Conservation (phyloP, 352 stramenopile species). For the Hyphochytrium catenoides region DNA sequence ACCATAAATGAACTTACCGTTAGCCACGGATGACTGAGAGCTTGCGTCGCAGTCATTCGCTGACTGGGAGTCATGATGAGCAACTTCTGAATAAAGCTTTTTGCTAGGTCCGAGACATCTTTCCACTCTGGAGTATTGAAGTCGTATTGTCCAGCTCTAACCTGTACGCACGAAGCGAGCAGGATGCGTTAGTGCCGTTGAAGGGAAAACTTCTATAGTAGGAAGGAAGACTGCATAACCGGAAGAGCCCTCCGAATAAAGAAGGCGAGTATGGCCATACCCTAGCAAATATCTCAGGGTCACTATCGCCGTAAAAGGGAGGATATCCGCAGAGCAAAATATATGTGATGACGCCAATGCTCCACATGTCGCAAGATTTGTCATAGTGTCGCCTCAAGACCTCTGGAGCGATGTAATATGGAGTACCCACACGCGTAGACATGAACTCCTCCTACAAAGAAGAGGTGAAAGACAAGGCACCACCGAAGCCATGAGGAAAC, state of each 20-base stretch:
- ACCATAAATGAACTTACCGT: too few relatives aligned
- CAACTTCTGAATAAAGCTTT: conserved; percentile 80
- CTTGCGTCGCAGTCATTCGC: conserved; percentile 71
- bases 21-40: conserved; percentile 44
- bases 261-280: too few relatives aligned
- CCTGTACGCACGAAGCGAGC: too few relatives aligned
- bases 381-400: conserved; percentile 81
- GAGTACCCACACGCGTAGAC: conserved; percentile 87
- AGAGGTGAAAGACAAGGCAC: too few relatives aligned
- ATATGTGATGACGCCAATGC: conserved; percentile 84
- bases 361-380: conserved; percentile 89
- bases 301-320: conserved; percentile 85
- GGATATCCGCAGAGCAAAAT: conserved; percentile 84
- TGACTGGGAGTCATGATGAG: conserved; percentile 73
- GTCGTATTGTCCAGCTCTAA: conserved; percentile 45
- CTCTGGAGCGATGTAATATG: conserved; percentile 83
- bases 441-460: conserved; percentile 37
- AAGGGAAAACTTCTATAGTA: too few relatives aligned
- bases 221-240: too few relatives aligned
- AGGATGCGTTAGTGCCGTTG: too few relatives aligned
- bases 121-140: conserved; percentile 62
- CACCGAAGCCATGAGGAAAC: too few relatives aligned
- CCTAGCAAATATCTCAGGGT: conserved; percentile 62
- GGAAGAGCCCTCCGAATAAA: too few relatives aligned
- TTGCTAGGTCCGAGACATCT: conserved; percentile 55